Evolutionary conservation across 1,284 basidiomycete species (phyloP).

Genomic region (Ceratobasidium theobromae): DNA sequence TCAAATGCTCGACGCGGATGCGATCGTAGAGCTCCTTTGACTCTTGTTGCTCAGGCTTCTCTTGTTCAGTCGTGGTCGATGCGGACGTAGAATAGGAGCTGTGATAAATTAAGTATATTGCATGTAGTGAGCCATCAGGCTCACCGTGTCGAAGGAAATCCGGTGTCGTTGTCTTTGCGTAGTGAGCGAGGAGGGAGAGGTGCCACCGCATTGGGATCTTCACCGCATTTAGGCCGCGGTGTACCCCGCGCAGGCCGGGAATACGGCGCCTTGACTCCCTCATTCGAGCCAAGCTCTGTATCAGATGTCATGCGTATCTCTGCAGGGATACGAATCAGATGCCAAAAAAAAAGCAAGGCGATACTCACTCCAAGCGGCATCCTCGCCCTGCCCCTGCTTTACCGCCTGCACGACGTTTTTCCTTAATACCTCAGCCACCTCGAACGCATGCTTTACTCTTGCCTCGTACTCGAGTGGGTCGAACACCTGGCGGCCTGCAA

Average conservation of each 20-base stretch:
- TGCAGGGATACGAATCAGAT: constrained; percentile 39
- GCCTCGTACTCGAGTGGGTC: constrained; percentile 54
- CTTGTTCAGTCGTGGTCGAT: background rate
- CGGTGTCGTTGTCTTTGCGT: background rate
- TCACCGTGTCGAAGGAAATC: constrained; percentile 11
- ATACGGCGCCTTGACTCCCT: constrained; percentile 59
- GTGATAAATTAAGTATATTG: background rate
- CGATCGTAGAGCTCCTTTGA: background rate
- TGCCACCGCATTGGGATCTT: constrained; percentile 23
- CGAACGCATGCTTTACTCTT: constrained; percentile 57
- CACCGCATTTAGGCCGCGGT: constrained; percentile 24
- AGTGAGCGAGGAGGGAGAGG: constrained; percentile 10
- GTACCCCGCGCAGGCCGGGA: constrained; percentile 7
- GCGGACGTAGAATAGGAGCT: constrained; percentile 4
- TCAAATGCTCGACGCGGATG: background rate
- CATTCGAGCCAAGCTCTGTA: constrained; percentile 74
- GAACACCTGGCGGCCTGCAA: constrained; percentile 48
- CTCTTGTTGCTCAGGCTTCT: background rate
- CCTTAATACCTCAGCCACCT: constrained; percentile 65
- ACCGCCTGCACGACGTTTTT: constrained; percentile 72
- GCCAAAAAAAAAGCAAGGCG: constrained; percentile 2
- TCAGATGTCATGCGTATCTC: constrained; percentile 64
- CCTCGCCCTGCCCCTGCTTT: constrained; percentile 44
- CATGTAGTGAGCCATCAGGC: background rate
- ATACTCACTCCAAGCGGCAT: constrained; percentile 60